Conservation (phyloP, 2,329 filamentous ascomycete species). For the Hypoxylon sp. region DNA sequence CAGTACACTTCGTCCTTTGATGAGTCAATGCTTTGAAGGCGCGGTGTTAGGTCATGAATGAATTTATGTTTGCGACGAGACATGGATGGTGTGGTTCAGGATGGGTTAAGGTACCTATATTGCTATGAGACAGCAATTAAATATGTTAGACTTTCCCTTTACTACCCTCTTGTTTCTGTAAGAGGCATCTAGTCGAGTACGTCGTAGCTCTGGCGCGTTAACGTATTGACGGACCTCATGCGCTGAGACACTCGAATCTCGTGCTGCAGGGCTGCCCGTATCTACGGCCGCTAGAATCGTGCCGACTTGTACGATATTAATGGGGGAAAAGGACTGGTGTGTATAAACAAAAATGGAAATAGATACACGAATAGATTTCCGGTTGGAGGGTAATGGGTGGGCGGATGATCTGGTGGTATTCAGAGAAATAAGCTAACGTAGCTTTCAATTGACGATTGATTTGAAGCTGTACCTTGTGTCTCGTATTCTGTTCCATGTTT, state of each 20-base stretch:
- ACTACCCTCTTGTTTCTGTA: slow-evolving; percentile 18
- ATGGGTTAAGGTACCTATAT: slow-evolving; percentile 28
- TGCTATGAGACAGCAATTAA: slow-evolving; percentile 41
- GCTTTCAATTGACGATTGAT: slow-evolving; percentile 29
- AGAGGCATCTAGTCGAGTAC: slow-evolving; percentile 32
- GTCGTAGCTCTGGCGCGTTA: slow-evolving; percentile 36
- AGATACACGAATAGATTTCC: slow-evolving; percentile 34
- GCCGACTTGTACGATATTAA: slow-evolving; percentile 31
- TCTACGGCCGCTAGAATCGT: slow-evolving; percentile 24
- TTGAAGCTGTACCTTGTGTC: neutral
- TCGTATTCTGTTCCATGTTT: neutral
- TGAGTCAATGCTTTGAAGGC: slow-evolving; percentile 22
- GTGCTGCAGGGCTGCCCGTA: slow-evolving; percentile 28
- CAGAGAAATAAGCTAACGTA: slow-evolving; percentile 24
- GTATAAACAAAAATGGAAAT: slow-evolving; percentile 16
- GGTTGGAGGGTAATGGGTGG: slow-evolving; percentile 20
- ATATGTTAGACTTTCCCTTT: slow-evolving; percentile 35
- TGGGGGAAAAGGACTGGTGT: slow-evolving; percentile 5
- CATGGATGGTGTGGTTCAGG: slow-evolving; percentile 18
- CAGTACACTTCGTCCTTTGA: slow-evolving; percentile 15
- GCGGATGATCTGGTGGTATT: neutral
- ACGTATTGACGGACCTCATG: slow-evolving; percentile 22
- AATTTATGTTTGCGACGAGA: slow-evolving; percentile 32
- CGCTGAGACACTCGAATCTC: slow-evolving; percentile 18
- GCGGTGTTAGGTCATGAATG: slow-evolving; percentile 27